Percentiles rank a stretch among this genome's conserved stretches.
Evolutionary conservation across 1,139 yeast genomes (phyloP).

Genomic region (Yamadazyma taylorii): DNA sequence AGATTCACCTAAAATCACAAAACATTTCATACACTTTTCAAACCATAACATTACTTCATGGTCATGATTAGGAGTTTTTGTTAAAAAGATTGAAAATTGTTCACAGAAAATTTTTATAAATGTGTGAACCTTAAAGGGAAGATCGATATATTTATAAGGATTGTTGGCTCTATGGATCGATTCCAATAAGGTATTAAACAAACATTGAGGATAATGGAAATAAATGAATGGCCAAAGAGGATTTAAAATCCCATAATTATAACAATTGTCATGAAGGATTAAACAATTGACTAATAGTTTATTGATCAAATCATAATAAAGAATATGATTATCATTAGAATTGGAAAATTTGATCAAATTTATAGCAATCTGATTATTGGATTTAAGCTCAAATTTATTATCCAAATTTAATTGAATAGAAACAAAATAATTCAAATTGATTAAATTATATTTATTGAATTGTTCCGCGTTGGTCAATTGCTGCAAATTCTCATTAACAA

Average conservation of each 20-base stretch:
- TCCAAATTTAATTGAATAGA: constrained; percentile 40
- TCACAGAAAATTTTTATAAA: constrained; percentile 67
- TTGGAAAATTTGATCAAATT: constrained; percentile 53
- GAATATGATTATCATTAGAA: constrained; percentile 7
- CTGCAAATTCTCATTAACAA: constrained; percentile 9
- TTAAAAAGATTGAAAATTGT: constrained; percentile 45
- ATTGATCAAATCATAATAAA: constrained; percentile 30
- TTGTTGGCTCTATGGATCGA: constrained; percentile 66
- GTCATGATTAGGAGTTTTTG: constrained; percentile 4
- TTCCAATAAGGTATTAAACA: constrained; percentile 71
- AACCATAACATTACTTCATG: constrained; percentile 50
- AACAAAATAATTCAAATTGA: constrained; percentile 13
- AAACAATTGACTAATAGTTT: constrained; percentile 6
- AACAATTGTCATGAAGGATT: constrained; percentile 5
- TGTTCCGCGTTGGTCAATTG: constrained; percentile 5
- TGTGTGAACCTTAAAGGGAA: constrained; percentile 60
- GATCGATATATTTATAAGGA: constrained; percentile 84
- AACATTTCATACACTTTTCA: constrained; percentile 39
- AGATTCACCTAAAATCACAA: constrained; percentile 58
- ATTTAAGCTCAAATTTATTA: constrained; percentile 35
- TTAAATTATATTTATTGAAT: constrained; percentile 11
- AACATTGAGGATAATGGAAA: constrained; percentile 9
- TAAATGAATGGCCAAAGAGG: constrained; percentile 15
- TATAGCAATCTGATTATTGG: constrained; percentile 49
- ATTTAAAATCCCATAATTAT: constrained; percentile 10